Conservation (phyloP, 352 stramenopile species). For the Pythium sukuiense region DNA sequence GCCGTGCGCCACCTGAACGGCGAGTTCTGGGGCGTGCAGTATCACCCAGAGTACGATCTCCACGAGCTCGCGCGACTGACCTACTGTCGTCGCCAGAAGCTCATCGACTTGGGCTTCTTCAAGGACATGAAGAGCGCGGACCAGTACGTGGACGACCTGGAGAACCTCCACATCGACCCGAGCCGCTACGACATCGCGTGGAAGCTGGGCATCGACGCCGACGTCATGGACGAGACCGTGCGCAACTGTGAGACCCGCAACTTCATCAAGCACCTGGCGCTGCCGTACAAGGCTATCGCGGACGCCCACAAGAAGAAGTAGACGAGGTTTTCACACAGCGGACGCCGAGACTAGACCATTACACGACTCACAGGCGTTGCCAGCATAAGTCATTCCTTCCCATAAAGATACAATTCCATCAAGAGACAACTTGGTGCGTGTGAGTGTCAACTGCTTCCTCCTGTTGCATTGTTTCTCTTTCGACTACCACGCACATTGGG, state of each 20-base stretch:
- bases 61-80: constrained; percentile 76
- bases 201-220: constrained; percentile 69
- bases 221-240: constrained; percentile 82
- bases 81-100: constrained; percentile 64
- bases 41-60: constrained; percentile 84
- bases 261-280: constrained; percentile 83
- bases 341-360: background rate
- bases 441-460: background rate
- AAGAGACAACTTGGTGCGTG: background rate
- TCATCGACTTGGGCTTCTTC: constrained; percentile 78
- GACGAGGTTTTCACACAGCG: background rate
- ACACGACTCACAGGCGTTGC: too few relatives aligned
- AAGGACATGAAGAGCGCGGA: constrained; percentile 63
- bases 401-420: background rate
- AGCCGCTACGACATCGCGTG: constrained; percentile 79
- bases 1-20: constrained; percentile 74
- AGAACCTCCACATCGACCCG: constrained; percentile 69
- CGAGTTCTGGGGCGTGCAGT: constrained; percentile 85
- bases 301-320: constrained; percentile 26
- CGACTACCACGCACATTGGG: background rate
- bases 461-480: background rate
- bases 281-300: constrained; percentile 63
- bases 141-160: constrained; percentile 71
- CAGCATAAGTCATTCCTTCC: too few relatives aligned
- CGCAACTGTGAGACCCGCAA: constrained; percentile 79